phyloP scores from a whole-genome alignment of 345 rosid species.

The Cochlearia excelsa region DNA sequence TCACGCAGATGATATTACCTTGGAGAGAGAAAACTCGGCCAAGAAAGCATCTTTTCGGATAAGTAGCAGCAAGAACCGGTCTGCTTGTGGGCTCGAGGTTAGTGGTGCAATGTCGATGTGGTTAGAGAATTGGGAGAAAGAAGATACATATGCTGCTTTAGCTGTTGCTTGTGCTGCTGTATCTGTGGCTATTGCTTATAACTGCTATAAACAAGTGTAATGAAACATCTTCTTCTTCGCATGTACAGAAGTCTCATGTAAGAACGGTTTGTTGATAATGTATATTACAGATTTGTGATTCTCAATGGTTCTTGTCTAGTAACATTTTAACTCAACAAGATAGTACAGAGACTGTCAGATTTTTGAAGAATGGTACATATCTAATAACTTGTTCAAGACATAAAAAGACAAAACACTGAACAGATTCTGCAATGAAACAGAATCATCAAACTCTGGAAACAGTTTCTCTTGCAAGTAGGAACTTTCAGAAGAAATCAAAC shows the following conservation, averaged over 20 bases:
- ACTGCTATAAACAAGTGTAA: constrained; percentile 63
- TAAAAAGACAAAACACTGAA: constrained; percentile 20
- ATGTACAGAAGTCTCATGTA: no score
- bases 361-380: no score
- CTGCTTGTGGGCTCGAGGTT: no score
- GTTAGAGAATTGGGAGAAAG: constrained; percentile 88
- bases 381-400: no score
- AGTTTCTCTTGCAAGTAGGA: background rate
- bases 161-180: constrained; percentile 79
- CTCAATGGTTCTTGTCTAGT: no score
- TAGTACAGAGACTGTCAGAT: no score
- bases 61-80: constrained; percentile 40
- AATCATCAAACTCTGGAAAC: constrained; percentile 17
- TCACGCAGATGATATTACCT: constrained; percentile 38
- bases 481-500: constrained; percentile 65
- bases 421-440: constrained; percentile 28
- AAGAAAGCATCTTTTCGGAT: constrained; percentile 40
- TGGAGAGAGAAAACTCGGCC: constrained; percentile 51
- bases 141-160: constrained; percentile 81
- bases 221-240: constrained; percentile 7
- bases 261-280: no score
- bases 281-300: no score
- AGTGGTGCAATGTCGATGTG: constrained; percentile 63
- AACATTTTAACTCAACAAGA: no score
- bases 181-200: constrained; percentile 74